A percentile compares a stretch with the other conserved stretches of the same genome.
phyloP scores from a whole-genome alignment of 2,329 filamentous ascomycete genomes.

The Sarocladium brachiariae region DNA sequence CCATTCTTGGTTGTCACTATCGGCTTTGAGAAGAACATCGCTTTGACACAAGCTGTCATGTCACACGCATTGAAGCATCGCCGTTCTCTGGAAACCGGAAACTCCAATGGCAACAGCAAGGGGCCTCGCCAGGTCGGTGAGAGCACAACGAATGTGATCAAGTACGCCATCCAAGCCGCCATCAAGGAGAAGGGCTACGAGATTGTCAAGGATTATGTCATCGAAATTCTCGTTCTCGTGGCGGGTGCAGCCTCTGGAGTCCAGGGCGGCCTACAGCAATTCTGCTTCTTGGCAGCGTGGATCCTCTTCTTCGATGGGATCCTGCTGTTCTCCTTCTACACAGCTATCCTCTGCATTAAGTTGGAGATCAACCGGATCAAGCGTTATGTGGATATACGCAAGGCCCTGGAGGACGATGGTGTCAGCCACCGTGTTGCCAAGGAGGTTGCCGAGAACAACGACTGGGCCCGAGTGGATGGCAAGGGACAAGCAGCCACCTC shows the following conservation, averaged over 20 bases:
- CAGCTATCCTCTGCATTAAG: slow-evolving; percentile 95
- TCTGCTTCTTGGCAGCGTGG: slow-evolving; percentile 97
- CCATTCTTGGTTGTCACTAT: slow-evolving; percentile 96
- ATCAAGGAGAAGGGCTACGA: slow-evolving; percentile 90
- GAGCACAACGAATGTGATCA: slow-evolving; percentile 59
- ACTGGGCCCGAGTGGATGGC: slow-evolving; percentile 49
- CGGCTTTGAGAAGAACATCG: slow-evolving; percentile 97
- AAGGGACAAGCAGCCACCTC: slow-evolving; percentile 46
- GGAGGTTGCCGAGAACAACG: slow-evolving; percentile 79
- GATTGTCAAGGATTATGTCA: slow-evolving; percentile 87
- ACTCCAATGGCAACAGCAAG: background rate
- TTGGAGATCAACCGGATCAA: slow-evolving; percentile 98
- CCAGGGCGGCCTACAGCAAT: slow-evolving; percentile 91
- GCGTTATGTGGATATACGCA: slow-evolving; percentile 86
- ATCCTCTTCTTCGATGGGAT: slow-evolving; percentile 94
- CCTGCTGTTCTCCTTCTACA: slow-evolving; percentile 95
- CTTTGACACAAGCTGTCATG: slow-evolving; percentile 87
- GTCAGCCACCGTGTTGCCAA: slow-evolving; percentile 86
- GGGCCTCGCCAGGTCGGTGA: background rate
- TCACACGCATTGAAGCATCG: slow-evolving; percentile 78
- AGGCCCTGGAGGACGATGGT: slow-evolving; percentile 93
- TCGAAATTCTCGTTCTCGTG: slow-evolving; percentile 85
- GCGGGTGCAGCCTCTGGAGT: slow-evolving; percentile 88
- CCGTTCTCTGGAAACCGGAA: slow-evolving; percentile 15
- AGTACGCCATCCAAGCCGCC: slow-evolving; percentile 82